Evolutionary conservation across 1,139 yeast genomes (phyloP).

Genomic region (Kodamaea ohmeri): DNA sequence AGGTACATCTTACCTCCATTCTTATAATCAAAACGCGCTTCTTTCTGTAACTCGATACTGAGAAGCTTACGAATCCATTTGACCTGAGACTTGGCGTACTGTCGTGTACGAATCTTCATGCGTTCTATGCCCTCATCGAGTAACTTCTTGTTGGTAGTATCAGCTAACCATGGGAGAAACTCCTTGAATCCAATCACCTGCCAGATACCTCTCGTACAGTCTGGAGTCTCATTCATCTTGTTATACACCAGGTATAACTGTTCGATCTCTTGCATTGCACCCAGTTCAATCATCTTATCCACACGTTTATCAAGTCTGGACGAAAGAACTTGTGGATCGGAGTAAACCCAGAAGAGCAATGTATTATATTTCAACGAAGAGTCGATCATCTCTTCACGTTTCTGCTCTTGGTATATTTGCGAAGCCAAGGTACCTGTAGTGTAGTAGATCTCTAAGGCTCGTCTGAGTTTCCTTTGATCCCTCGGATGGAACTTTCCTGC

Average conservation of each 20-base stretch:
- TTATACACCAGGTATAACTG: conserved; percentile 50
- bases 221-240: conserved; percentile 34
- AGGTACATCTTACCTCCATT: conserved; percentile 66
- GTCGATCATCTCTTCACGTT: conserved; percentile 39
- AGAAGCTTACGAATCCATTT: conserved; percentile 85
- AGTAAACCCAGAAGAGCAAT: conserved; percentile 79
- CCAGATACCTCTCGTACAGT: conserved; percentile 76
- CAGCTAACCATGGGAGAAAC: conserved; percentile 73
- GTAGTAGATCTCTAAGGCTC: conserved; percentile 80
- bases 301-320: conserved; percentile 73
- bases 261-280: conserved; percentile 68
- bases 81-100: conserved; percentile 86
- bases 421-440: conserved; percentile 69
- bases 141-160: conserved; percentile 9
- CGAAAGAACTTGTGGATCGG: conserved; percentile 60
- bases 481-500: conserved; percentile 89
- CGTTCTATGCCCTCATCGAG: conserved; percentile 55
- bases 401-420: conserved; percentile 64
- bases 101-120: conserved; percentile 84
- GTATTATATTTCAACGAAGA: conserved; percentile 62
- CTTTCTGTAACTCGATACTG: conserved; percentile 57
- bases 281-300: conserved; percentile 70
- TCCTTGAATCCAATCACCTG: conserved; percentile 97
- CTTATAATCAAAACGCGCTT: conserved; percentile 43
- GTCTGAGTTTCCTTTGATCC: conserved; percentile 70